phyloP scores from a whole-genome alignment of 2,329 filamentous ascomycete species.

The Claviceps humidiphila region DNA sequence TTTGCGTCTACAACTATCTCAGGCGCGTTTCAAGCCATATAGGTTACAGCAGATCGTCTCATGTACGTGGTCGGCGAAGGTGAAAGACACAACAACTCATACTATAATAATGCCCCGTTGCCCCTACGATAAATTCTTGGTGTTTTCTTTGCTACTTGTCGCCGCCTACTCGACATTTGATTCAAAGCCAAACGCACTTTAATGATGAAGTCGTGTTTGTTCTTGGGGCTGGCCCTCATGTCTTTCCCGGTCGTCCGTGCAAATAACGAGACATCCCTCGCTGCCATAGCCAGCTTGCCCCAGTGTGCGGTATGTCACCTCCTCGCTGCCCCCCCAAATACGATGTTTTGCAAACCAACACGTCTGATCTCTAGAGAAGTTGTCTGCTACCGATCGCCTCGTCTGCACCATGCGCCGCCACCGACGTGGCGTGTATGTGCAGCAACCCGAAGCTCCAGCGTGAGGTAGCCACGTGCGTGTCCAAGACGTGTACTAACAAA shows the following conservation, averaged over 20 bases:
- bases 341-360: neutral
- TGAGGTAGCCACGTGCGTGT: neutral
- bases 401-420: slow-evolving; percentile 14
- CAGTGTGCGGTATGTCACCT: slow-evolving; percentile 2
- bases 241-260: neutral
- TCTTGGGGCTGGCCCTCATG: neutral
- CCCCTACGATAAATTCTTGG: neutral
- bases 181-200: neutral
- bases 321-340: neutral
- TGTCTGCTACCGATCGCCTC: slow-evolving; percentile 15
- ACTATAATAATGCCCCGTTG: neutral
- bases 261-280: neutral
- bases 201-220: neutral
- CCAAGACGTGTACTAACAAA: slow-evolving; percentile 7
- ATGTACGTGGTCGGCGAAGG: neutral
- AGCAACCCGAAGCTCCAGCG: slow-evolving; percentile 15
- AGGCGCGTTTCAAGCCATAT: neutral
- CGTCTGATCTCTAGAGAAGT: neutral
- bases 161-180: neutral
- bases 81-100: neutral
- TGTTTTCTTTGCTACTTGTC: neutral
- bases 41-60: neutral
- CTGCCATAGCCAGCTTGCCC: neutral
- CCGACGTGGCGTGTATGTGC: slow-evolving; percentile 20
- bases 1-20: neutral